Base-by-base conservation (phyloP, 352 stramenopile genomes). In the Phytophthora sp. region DNA sequence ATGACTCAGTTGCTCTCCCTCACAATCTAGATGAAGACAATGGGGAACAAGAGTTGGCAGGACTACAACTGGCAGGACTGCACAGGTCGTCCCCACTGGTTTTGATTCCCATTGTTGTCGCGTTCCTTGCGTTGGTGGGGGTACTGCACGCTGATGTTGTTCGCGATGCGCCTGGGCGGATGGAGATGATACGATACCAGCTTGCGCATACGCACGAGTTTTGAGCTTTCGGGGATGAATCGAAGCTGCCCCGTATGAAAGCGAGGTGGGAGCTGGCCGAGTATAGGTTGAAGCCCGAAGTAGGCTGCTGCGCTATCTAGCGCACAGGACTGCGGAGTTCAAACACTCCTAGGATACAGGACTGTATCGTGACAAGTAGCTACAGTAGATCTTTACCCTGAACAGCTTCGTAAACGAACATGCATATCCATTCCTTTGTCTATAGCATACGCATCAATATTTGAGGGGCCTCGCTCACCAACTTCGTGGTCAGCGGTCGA, bases 51-150 rank as follows among this genome's bases (percentile, higher is more conserved):
- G 52, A 62, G 20, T 54, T 76, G 23, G 56, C 50, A 10, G 56
- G 56, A 12, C 49, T 64, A 20, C 46, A 71, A 20, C 63, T 66
- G 26, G 54, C 43, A 13, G 44, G 38, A 5, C 18, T 74, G 45
- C 84, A 87, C 57, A 48, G 48, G 18, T 85, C 79, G 17, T 89
- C 81, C 11, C 83, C 84, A 23, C 49, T 91, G n/a, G 80, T 92
- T 35, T 62, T 92, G n/a, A 57, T 92, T 32, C 78, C 85, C 8
- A 81, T 92, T 35, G 46, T 90, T 46, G 54, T 84, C 31, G 76
- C 79, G 13, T 80, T 87, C 39, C 31, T 80, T 37, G 80, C 72
- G 20, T 69, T 92, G 27, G 55, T 85, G 34, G 66, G 54, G 27
- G 53, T 90, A 12, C 62, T 92, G 9, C 77, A 90, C 48, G 71